A percentile compares a stretch with the other conserved stretches of the same genome.
These are phyloP conservation scores for Aphanomyces cochlioides DNA, from an alignment of 352 stramenopile species.

Conservation along the genomic window DNA sequence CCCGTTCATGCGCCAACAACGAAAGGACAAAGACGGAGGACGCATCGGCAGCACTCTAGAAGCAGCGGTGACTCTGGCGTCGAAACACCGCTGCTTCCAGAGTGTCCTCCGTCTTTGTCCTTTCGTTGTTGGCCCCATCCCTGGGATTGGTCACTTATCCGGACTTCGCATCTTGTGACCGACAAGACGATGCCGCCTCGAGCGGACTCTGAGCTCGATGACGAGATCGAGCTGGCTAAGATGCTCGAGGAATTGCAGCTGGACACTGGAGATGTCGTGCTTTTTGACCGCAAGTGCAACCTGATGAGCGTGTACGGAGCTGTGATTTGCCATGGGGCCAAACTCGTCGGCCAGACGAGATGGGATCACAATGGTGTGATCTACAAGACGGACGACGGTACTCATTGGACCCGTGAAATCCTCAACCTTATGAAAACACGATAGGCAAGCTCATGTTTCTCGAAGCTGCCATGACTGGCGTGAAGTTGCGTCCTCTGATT, in stretches of 20 bases:
- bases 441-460: slow-evolving; percentile 59
- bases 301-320: slow-evolving; percentile 74
- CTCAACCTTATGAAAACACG: not conserved
- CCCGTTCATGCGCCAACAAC: too few relatives aligned
- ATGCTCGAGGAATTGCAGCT: slow-evolving; percentile 34
- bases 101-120: too few relatives aligned
- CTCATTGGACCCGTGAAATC: too few relatives aligned
- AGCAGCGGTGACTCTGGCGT: too few relatives aligned
- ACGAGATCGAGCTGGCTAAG: slow-evolving; percentile 14
- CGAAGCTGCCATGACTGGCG: slow-evolving; percentile 68
- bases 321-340: slow-evolving; percentile 71
- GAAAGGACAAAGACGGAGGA: too few relatives aligned
- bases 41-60: too few relatives aligned
- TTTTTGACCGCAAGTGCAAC: slow-evolving; percentile 77
- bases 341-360: slow-evolving; percentile 74
- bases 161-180: too few relatives aligned
- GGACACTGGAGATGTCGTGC: slow-evolving; percentile 72
- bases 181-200: not conserved
- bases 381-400: slow-evolving; percentile 28
- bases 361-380: slow-evolving; percentile 87
- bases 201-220: not conserved
- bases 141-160: too few relatives aligned
- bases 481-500: slow-evolving; percentile 78
- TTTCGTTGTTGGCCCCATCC: too few relatives aligned
- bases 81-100: too few relatives aligned